Conservation (phyloP, 2,329 filamentous ascomycete species). For the Phialophora expanda region DNA sequence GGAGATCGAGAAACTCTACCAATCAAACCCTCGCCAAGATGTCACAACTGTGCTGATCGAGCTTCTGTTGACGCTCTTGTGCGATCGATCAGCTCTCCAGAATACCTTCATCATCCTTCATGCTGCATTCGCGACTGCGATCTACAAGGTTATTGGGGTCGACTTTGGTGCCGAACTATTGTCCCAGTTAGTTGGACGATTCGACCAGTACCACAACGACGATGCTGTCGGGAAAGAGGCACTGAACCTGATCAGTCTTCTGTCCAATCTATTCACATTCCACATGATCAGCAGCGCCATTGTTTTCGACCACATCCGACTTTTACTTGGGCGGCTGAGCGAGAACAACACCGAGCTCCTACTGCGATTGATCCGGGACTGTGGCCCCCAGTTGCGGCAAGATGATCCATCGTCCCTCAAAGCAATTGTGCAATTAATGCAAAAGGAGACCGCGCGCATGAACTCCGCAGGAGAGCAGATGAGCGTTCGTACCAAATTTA, state of each 20-base stretch:
- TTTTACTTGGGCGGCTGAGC: conserved; percentile 74
- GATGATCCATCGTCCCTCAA: conserved; percentile 89
- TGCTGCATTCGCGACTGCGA: conserved; percentile 83
- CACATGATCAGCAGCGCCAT: conserved; percentile 82
- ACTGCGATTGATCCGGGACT: conserved; percentile 79
- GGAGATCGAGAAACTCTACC: conserved; percentile 83
- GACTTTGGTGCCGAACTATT: conserved; percentile 89
- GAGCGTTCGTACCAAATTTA: conserved; percentile 90
- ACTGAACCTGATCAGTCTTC: conserved; percentile 78
- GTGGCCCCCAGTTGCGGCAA: conserved; percentile 79
- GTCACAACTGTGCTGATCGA: conserved; percentile 82
- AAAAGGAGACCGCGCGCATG: conserved; percentile 69
- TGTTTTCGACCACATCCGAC: conserved; percentile 87
- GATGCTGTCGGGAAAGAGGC: conserved; percentile 62
- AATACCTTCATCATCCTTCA: conserved; percentile 91
- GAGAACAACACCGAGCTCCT: conserved; percentile 89
- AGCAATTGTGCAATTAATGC: conserved; percentile 81
- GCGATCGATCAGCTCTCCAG: conserved; percentile 75
- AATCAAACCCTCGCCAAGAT: conserved; percentile 81
- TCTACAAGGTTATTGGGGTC: conserved; percentile 84
- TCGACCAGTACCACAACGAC: conserved; percentile 67
- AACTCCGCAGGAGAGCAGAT: conserved; percentile 67
- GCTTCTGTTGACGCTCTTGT: conserved; percentile 77
- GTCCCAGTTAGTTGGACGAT: conserved; percentile 75
- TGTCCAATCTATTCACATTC: conserved; percentile 90